Base-by-base conservation (phyloP, 1,284 basidiomycete species). In the Ceratorhiza oryzae-sativae region DNA sequence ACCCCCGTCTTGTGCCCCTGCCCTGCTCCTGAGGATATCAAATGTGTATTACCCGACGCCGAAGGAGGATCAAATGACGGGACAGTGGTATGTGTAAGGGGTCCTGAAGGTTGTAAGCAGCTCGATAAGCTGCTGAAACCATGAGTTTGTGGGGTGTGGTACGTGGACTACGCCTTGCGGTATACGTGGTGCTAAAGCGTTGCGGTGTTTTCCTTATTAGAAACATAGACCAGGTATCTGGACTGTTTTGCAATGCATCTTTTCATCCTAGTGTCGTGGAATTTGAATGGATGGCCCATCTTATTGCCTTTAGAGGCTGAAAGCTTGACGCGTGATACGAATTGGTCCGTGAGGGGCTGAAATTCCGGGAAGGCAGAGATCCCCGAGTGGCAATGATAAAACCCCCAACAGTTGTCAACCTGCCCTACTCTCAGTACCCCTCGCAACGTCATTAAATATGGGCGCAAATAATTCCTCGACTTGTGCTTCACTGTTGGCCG, bases 1-100 rank as follows among this genome's bases (percentile, higher is more conserved):
- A 62, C 27, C 23, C 74, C 74, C 1, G 41, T 58, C 5, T 59
- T 70, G 32, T 75, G 74, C 58, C 74, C 74, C 23, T 75, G 74
- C 34, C 74, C 74, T 10, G 60, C 53, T 27, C 45, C 73, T 15
- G 71, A 75, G 51, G 74, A 75, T 41, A 61, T 75, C 36, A 74
- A 74, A 60, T 75, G 74, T 36, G 41, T 75, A 13, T 67, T 75
- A 36, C 74, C 73, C 2, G 74, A 75, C 49, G 62, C 67, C 5
- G 65, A 73, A 36, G 55, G 68, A 39, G 55, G 46, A 1, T 61
- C 51, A 9, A 70, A 58, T n/a, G 73, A 71, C 23, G 74, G 73
- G 18, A 74, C 74, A 13, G 71, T 74, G 12, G 45, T 75, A 1
- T 75, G 75, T 34, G 72, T 75, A 6, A 55, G 73, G 12, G 75